Base-by-base conservation (phyloP, 805 yeast genomes). In the Metschnikowia sp. region DNA sequence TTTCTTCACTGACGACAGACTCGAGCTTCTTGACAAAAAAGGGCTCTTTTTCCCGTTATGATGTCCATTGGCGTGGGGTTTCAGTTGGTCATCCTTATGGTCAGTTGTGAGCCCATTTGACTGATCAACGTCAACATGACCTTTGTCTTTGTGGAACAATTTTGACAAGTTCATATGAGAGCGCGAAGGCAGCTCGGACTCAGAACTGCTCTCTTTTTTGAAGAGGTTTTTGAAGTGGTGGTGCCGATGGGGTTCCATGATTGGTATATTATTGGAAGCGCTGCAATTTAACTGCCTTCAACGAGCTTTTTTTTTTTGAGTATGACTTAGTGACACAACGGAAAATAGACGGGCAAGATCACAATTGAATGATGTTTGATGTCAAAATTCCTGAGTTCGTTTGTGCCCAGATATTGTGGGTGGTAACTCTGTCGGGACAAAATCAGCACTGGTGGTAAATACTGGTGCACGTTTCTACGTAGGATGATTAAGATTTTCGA, bases 201-300 rank as follows among this genome's bases (percentile, higher is more conserved):
- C 53, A n/a, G 49, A 42, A 12, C 46, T 32, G 36, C 44, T 39
- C 28, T 61, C 65, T 46, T 49, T 53, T 48, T 51, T 52, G 54
- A 61, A 61, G 37, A 61, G 45, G 43, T 58, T 57, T 42, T 54
- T 55, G 45, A 61, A 42, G 49, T 55, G 61, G 49, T 53, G 59
- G 40, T 48, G 60, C 36, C 40, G 40, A n/a, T 38, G 40, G 22
- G 32, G 15, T 12, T 29, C 32, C 40, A 29, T 38, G 12, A 28
- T n/a, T 10, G n/a, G 33, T 13, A 13, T 13, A 34, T 33, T 13
- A 9, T 40, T 22, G 19, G 26, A 31, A 32, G 44, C 32, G 44
- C 34, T 11, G 38, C 33, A 36, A 12, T 22, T 22, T 6, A 22
- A 3, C 4, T 22, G 22, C 22, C 22, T 22, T 22, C 6, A 6